Evolutionary conservation across 177 flowering plant genomes (phyloP).

Genomic region (Vitis hybrid): DNA sequence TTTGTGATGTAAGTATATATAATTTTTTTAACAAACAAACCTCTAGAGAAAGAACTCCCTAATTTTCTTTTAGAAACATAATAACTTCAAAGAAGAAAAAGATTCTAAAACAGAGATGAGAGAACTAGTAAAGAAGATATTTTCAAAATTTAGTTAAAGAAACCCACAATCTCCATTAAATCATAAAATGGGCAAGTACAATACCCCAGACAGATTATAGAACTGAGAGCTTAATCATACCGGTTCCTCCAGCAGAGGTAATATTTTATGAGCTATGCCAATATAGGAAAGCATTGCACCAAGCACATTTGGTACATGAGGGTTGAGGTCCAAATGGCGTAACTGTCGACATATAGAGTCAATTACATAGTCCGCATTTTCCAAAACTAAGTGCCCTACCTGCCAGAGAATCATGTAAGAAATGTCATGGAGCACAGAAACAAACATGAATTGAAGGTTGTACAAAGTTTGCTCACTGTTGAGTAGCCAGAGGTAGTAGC

Average conservation of each 20-base stretch:
- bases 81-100: not conserved
- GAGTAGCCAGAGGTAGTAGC: slow-evolving; percentile 62
- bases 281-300: slow-evolving; percentile 87
- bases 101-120: not conserved
- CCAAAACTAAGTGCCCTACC: slow-evolving; percentile 84
- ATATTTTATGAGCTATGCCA: slow-evolving; percentile 78
- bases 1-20: no score
- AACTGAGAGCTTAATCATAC: slow-evolving; percentile 34
- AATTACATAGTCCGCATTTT: slow-evolving; percentile 86
- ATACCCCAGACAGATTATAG: not conserved
- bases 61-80: not conserved
- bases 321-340: slow-evolving; percentile 91
- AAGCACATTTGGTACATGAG: slow-evolving; percentile 83
- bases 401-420: slow-evolving; percentile 26
- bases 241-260: slow-evolving; percentile 95
- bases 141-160: not conserved
- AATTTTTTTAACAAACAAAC: no score
- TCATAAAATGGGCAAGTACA: not conserved
- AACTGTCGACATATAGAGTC: slow-evolving; percentile 89
- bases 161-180: not conserved
- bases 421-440: slow-evolving; percentile 1
- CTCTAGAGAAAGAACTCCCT: not conserved
- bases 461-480: slow-evolving; percentile 46
- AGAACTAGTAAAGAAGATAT: not conserved
- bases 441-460: not conserved